Evolutionary conservation across 805 yeast species (phyloP), one percentile per base, ranked within the genome.

Genomic region (Yarrowia keelungensis): DNA sequence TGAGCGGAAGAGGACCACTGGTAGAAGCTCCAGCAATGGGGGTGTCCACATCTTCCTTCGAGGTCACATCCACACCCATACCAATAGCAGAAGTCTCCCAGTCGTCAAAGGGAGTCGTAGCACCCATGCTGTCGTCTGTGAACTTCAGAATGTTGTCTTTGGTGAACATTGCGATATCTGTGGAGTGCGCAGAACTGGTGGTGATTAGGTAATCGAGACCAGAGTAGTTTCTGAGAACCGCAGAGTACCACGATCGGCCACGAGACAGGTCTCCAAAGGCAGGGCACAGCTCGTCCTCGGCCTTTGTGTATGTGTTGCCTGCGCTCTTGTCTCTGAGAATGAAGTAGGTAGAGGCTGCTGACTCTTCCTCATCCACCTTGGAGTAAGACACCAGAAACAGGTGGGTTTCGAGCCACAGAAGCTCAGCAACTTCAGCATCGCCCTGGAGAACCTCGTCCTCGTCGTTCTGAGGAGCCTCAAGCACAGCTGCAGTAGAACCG

Each of bases 51-150:
- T 73, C 73, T 1, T 80, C 81, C 0, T 76, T 76, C 2, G 85
- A 79, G 11, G 83, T 79, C 14, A 87, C 73, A 75, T 91, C 97
- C 7, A 91, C 59, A 0, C 86, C 86, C 11, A 90, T 71, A 5
- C 97, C 97, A 26, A 90, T 79, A 0, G 94, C 87, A 8, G 89
- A 83, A 14, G 89, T 84, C 56, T 84, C 88, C 0, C 81, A 87
- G 9, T 86, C 88, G 74, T 85, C 86, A 72, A 91, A 80, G 1
- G 97, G 97, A 71, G 91, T 79, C 35, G 86, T 83, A 0, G 97
- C 97, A 62, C 90, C 82, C 73, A 86, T 86, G 4, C 87, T 81
- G 74, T 92, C 97, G 72, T 89, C 89, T 3, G 84, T 76, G 9
- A 87, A 87, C 39, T 79, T 79, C 0, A 88, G 73, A 2, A 80